These are phyloP conservation scores for Xylariaceae sp. DNA, from an alignment of 2,329 filamentous ascomycete species.

Conservation along the genomic window DNA sequence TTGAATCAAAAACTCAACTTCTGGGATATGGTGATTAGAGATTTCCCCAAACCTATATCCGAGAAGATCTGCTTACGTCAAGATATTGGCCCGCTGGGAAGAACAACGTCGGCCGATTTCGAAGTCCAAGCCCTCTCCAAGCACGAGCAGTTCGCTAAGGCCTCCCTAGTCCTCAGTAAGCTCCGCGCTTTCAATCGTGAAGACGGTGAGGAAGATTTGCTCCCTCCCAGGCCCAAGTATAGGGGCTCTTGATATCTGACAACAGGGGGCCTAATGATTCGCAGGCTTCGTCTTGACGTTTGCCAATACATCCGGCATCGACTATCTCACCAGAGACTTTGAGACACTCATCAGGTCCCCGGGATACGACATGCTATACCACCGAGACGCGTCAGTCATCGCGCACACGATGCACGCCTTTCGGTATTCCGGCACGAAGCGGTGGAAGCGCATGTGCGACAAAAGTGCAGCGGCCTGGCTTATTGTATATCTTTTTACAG, in stretches of 20 bases:
- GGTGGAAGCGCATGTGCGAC: background rate
- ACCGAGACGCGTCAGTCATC: slow-evolving; percentile 2
- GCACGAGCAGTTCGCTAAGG: slow-evolving; percentile 4
- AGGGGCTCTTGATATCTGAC: too few species aligned
- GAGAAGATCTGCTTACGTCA: slow-evolving; percentile 4
- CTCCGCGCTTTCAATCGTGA: slow-evolving; percentile 5
- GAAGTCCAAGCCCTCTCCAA: slow-evolving; percentile 1
- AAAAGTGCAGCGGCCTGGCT: slow-evolving; percentile 2
- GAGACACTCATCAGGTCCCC: background rate
- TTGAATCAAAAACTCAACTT: slow-evolving; percentile 2
- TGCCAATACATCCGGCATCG: slow-evolving; percentile 7
- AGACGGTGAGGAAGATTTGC: background rate
- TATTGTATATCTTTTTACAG: slow-evolving; percentile 8
- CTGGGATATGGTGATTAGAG: slow-evolving; percentile 6
- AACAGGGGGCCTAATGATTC: too few species aligned
- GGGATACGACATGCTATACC: slow-evolving; percentile 2
- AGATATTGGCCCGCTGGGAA: slow-evolving; percentile 2
- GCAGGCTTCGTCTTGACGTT: slow-evolving; percentile 8
- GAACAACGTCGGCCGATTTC: slow-evolving; percentile 2
- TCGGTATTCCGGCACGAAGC: slow-evolving; percentile 1
- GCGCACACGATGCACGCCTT: slow-evolving; percentile 10
- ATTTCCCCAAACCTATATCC: slow-evolving; percentile 1
- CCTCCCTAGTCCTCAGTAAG: slow-evolving; percentile 4
- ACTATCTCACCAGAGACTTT: slow-evolving; percentile 8
- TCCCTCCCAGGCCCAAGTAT: too few species aligned